Conservation (phyloP, 2,329 filamentous ascomycete genomes). For the Phyllosticta ampelicida region DNA sequence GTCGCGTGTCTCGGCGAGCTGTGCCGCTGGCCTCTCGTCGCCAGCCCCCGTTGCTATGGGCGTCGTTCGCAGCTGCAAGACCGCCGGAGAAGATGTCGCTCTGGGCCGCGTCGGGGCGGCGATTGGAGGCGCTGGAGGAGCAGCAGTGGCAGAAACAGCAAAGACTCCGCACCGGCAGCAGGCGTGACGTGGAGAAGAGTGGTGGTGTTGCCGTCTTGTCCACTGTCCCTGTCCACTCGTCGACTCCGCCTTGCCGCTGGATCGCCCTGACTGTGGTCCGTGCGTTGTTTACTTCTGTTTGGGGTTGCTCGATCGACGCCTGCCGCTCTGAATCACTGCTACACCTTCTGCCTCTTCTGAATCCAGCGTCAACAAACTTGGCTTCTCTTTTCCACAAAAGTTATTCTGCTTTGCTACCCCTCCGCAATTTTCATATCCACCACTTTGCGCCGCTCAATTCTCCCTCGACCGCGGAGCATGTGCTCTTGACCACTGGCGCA, state of each 20-base stretch:
- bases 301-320: not conserved
- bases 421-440: not conserved
- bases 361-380: not conserved
- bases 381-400: not conserved
- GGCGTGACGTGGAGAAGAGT: not conserved
- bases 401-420: not conserved
- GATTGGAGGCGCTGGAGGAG: not conserved
- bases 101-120: not conserved
- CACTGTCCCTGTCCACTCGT: no score
- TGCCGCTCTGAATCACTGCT: not conserved
- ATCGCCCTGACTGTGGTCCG: not conserved
- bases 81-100: not conserved
- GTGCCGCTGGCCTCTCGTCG: not conserved
- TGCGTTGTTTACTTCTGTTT: not conserved
- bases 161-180: not conserved
- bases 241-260: not conserved
- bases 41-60: not conserved
- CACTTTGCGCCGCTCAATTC: not conserved
- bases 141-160: not conserved
- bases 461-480: not conserved
- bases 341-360: not conserved
- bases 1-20: not conserved
- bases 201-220: not conserved
- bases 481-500: not conserved
- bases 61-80: not conserved